A percentile compares a stretch with the other conserved stretches of the same genome.
These are phyloP conservation scores for Trametes meyenii DNA, from an alignment of 768 basidiomycete species.

Conservation along the genomic window DNA sequence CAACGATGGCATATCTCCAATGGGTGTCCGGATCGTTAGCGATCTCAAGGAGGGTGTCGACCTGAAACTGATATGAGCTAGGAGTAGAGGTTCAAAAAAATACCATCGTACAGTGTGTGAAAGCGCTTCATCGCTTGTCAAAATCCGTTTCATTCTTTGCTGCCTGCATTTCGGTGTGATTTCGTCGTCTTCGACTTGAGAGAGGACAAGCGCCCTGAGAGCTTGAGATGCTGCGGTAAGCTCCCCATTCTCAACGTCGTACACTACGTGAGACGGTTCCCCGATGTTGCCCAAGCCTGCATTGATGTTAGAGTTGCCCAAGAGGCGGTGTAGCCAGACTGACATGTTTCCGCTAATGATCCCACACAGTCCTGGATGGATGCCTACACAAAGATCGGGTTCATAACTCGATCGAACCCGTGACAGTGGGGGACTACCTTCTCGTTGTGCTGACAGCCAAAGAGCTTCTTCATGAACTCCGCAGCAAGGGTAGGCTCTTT, in stretches of 20 bases:
- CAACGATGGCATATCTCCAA: conserved; percentile 79
- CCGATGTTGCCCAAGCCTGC: conserved; percentile 61
- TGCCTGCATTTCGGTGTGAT: conserved; percentile 46
- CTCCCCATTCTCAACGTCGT: conserved; percentile 49
- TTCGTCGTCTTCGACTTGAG: conserved; percentile 36
- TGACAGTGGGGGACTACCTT: conserved; percentile 49
- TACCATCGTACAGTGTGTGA: conserved; percentile 45
- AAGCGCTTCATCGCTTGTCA: conserved; percentile 44
- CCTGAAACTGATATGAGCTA: conserved; percentile 35
- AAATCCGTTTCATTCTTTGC: conserved; percentile 48
- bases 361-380: conserved; percentile 77
- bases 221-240: conserved; percentile 42
- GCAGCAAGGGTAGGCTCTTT: conserved; percentile 67
- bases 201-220: conserved; percentile 41
- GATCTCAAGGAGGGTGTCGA: conserved; percentile 51
- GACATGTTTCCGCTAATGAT: conserved; percentile 65
- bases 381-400: conserved; percentile 44
- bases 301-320: background rate
- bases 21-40: conserved; percentile 67
- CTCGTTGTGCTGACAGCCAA: conserved; percentile 82
- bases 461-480: conserved; percentile 59
- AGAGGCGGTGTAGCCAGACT: conserved; percentile 19
- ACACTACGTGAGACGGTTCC: conserved; percentile 62
- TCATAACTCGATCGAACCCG: background rate
- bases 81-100: background rate